Base-by-base conservation (phyloP, 2,329 filamentous ascomycete genomes). In the Chaetoscypha palmicola region DNA sequence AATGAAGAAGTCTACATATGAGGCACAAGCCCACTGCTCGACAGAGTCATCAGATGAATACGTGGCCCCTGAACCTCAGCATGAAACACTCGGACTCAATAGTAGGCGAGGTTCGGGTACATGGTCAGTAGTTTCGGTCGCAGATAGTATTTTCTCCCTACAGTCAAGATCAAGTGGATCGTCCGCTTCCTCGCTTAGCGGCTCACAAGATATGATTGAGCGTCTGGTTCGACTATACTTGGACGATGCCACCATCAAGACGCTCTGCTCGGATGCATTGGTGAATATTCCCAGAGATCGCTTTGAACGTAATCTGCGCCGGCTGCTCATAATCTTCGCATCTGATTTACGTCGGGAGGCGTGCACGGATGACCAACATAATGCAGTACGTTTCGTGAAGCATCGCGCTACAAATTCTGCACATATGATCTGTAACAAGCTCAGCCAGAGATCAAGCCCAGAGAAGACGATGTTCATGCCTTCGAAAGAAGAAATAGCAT, bases 381-480 rank as follows among this genome's bases (percentile, higher is more conserved):
- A 50, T 14, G 43, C 45, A 3, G 48, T 43, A 11, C 43, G 39
- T n/a, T 46, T 48, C 16, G 48, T 52, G 24, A 28, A 37, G 2
- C 32, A 41, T 30, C 43, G 43, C n/a, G 45, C 50, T 10, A 52
- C 42, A 12, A 52, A 50, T 19, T 34, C 43, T 10, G 45, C 48
- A 5, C 41, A 50, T 31, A 34, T 50, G 10, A 46, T 52, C 16
- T 52, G 50, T 11, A 48, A 35, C 16, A 39, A 24, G 17, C 10
- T 43, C 2, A 31, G 20, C 2, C n/a, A 33, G 17, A 24, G 4
- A 10, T 5, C n/a, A 7, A 14, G 10, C 10, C 5, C n/a, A 10
- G 31, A 38, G n/a, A 2, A 33, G 22, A 23, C 4, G 28, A 47
- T 9, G 11, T 10, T 21, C 16, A 20, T 32, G 10, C 14, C 8